Conservation (phyloP, 306 rosid genomes). For the Purshia tridentata region DNA sequence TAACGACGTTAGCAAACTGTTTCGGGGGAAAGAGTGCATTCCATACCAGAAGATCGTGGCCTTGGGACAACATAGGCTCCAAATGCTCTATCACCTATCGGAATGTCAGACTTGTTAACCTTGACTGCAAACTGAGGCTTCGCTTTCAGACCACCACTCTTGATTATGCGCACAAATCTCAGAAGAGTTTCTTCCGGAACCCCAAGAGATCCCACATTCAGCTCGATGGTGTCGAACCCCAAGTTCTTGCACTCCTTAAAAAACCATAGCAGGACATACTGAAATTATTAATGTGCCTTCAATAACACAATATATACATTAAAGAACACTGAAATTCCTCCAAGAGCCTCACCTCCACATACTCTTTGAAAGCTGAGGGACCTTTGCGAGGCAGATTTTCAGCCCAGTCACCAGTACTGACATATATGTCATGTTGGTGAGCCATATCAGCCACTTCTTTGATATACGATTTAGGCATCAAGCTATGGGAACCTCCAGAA, state of each 20-base stretch:
- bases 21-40: neutral
- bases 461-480: conserved; percentile 63
- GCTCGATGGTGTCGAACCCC: conserved; percentile 84
- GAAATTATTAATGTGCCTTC: neutral
- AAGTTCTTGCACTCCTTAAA: conserved; percentile 78
- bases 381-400: conserved; percentile 67
- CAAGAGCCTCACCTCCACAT: conserved; percentile 59
- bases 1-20: neutral
- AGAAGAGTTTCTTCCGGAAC: conserved; percentile 84
- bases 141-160: conserved; percentile 72
- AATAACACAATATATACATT: neutral
- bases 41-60: conserved; percentile 74
- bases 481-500: conserved; percentile 78
- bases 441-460: conserved; percentile 79
- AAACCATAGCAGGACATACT: neutral
- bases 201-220: conserved; percentile 64
- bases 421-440: conserved; percentile 74
- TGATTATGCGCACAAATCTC: conserved; percentile 71
- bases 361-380: conserved; percentile 68
- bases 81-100: conserved; percentile 65
- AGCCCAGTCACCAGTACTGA: conserved; percentile 94
- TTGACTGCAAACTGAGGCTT: conserved; percentile 78
- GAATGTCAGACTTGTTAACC: conserved; percentile 77
- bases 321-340: neutral
- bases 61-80: conserved; percentile 72